Conservation (phyloP, 1,284 basidiomycete species). For the Trichosporon inkin region DNA sequence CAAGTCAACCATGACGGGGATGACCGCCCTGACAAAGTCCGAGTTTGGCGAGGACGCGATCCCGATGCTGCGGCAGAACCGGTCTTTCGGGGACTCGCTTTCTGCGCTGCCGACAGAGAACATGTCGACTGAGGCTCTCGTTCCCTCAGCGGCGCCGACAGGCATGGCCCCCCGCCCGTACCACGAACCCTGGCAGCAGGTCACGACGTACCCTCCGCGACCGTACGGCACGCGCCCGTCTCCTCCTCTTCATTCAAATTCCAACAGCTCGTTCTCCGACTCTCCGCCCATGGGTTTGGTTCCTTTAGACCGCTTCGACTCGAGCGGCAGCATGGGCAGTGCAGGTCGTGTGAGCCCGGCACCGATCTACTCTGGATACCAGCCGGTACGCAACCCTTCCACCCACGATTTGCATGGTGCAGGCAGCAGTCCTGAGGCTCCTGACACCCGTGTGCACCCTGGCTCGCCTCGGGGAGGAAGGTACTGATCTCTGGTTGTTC, state of each 20-base stretch:
- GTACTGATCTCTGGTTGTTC: background rate
- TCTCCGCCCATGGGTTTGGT: background rate
- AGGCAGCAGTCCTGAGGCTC: background rate
- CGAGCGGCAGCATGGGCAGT: background rate
- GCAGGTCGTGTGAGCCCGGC: background rate
- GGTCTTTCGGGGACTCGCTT: background rate
- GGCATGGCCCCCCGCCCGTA: conserved; percentile 1
- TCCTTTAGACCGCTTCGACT: background rate
- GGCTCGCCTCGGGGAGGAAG: background rate
- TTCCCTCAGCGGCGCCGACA: conserved; percentile 15
- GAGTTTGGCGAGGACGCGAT: conserved; percentile 1
- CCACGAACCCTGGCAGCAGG: conserved; percentile 14
- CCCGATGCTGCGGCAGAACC: conserved; percentile 1
- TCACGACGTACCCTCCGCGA: conserved; percentile 14
- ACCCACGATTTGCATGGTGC: background rate
- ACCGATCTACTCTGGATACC: background rate
- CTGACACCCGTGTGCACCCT: background rate
- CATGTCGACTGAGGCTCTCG: conserved; percentile 40
- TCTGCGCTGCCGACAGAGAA: conserved; percentile 16
- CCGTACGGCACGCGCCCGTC: background rate
- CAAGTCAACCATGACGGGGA: conserved; percentile 30
- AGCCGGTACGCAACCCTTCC: conserved; percentile 1
- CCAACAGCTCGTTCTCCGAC: background rate
- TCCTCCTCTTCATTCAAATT: background rate
- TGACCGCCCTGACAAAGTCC: conserved; percentile 8